phyloP scores from a whole-genome alignment of 371 early-diverging fungal genomes.

The Mortierella sp. region DNA sequence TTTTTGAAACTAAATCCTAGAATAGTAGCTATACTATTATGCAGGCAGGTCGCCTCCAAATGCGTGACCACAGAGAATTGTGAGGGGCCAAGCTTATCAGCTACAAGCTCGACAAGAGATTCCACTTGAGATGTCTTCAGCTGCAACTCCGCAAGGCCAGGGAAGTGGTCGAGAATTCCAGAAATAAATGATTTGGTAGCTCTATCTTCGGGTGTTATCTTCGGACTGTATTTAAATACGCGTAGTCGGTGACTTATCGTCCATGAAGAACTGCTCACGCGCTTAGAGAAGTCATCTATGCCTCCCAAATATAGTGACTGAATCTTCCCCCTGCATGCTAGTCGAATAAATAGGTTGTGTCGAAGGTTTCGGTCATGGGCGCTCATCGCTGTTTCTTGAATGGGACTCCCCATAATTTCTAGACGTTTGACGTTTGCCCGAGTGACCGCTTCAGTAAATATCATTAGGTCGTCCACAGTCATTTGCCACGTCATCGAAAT shows the following conservation, averaged over 20 bases:
- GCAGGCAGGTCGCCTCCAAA: too few species aligned
- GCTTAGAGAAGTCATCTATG: constrained; percentile 7
- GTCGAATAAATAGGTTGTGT: constrained; percentile 13
- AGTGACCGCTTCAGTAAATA: constrained; percentile 3
- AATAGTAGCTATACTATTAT: too few species aligned
- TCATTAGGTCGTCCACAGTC: constrained; percentile 17
- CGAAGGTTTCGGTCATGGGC: constrained; percentile 8
- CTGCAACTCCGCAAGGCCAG: too few species aligned
- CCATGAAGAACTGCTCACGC: constrained; percentile 1
- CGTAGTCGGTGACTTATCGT: not conserved
- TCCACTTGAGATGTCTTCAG: too few species aligned
- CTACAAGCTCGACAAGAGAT: too few species aligned
- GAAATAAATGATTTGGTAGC: too few species aligned
- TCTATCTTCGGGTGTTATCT: too few species aligned
- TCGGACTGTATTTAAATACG: not conserved
- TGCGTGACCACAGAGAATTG: too few species aligned
- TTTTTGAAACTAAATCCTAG: too few species aligned
- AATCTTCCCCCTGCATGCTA: constrained; percentile 8
- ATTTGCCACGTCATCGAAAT: constrained; percentile 11
- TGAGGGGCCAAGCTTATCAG: too few species aligned
- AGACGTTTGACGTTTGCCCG: constrained; percentile 4
- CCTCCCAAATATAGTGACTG: not conserved
- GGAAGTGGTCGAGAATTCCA: too few species aligned
- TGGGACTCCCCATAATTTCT: not conserved
- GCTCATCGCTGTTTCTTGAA: not conserved